Conservation (phyloP, 129 eudicot species). For the Rutidosis leptorrhynchoides region DNA sequence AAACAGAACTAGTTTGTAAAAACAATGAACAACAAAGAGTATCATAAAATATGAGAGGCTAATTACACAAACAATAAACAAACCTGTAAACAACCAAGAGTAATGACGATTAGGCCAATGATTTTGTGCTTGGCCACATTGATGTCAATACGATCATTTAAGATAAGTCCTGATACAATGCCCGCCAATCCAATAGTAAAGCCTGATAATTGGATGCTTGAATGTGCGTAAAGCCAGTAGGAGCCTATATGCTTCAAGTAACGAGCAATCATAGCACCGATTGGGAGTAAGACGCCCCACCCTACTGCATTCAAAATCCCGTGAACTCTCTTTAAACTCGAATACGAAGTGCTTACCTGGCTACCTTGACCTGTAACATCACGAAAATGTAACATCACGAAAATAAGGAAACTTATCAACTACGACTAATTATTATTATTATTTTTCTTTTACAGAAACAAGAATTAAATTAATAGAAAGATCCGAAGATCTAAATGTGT, state of each 20-base stretch:
- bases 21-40: no score
- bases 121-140: slow-evolving; percentile 56
- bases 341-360: slow-evolving; percentile 39
- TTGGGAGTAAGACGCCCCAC: slow-evolving; percentile 74
- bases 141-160: slow-evolving; percentile 40
- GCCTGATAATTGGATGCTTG: slow-evolving; percentile 47
- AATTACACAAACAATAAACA: slow-evolving; percentile 9
- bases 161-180: slow-evolving; percentile 49
- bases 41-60: background rate
- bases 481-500: no score
- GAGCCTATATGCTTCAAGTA: slow-evolving; percentile 50
- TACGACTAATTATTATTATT: no score
- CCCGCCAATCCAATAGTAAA: slow-evolving; percentile 66
- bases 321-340: slow-evolving; percentile 52
- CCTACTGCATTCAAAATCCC: slow-evolving; percentile 75
- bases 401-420: no score
- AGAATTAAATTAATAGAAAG: no score
- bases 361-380: slow-evolving; percentile 52
- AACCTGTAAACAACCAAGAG: slow-evolving; percentile 81
- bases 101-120: slow-evolving; percentile 58
- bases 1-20: background rate
- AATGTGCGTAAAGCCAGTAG: slow-evolving; percentile 62
- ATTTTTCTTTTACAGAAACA: no score
- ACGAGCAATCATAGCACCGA: slow-evolving; percentile 69
- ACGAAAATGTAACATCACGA: background rate